Percentiles rank a stretch among this genome's conserved stretches.
phyloP scores from a whole-genome alignment of 805 yeast genomes.

The Candida corydali region DNA sequence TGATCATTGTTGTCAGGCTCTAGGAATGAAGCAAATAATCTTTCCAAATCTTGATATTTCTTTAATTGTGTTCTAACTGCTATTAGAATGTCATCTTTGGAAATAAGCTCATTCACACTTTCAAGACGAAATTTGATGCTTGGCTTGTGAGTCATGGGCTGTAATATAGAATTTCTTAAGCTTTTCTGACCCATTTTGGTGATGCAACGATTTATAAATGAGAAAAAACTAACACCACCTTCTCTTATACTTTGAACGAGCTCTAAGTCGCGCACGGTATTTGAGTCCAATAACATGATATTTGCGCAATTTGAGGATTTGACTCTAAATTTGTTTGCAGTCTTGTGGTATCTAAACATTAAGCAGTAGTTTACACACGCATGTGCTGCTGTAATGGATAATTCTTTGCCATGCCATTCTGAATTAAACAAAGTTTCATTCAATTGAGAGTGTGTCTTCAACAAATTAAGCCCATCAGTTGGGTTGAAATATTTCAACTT shows the following conservation, averaged over 20 bases:
- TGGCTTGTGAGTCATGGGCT: conserved; percentile 39
- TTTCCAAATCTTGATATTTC: conserved; percentile 8
- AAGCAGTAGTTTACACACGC: conserved; percentile 8
- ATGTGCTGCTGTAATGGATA: conserved; percentile 8
- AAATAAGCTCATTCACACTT: conserved; percentile 33
- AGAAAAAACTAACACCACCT: conserved; percentile 28
- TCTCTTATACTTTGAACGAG: conserved; percentile 29
- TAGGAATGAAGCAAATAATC: conserved; percentile 32
- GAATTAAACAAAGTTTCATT: neutral
- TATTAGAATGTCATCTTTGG: conserved; percentile 9
- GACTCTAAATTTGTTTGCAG: conserved; percentile 23
- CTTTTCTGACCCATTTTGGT: conserved; percentile 47
- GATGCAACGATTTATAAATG: conserved; percentile 30
- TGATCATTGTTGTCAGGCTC: conserved; percentile 22
- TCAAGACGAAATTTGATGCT: conserved; percentile 32
- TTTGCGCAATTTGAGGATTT: conserved; percentile 35
- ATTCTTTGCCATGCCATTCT: conserved; percentile 7
- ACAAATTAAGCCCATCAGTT: conserved; percentile 4
- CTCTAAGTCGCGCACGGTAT: conserved; percentile 35
- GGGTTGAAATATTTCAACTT: conserved; percentile 5
- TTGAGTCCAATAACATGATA: conserved; percentile 40
- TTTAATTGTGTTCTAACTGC: conserved; percentile 9
- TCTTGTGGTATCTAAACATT: neutral
- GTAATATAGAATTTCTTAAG: conserved; percentile 40
- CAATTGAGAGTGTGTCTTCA: conserved; percentile 1